Evolutionary conservation across 495 filamentous ascomycete species (phyloP).

Genomic region (Chaetomium tenue): DNA sequence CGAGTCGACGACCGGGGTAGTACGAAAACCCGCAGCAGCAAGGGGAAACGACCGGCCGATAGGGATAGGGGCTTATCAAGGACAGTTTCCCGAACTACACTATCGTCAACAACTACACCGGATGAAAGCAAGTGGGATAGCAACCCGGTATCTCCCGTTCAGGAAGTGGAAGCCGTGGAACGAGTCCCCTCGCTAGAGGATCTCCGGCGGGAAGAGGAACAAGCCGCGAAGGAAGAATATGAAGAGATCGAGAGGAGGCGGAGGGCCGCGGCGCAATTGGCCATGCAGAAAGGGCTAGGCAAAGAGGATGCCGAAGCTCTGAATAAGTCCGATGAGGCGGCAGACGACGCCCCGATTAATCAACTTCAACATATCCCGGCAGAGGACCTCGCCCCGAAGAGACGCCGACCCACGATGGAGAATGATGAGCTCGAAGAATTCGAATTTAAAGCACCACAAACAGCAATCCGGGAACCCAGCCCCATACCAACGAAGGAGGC

Average conservation of each 20-base stretch:
- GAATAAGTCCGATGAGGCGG: constrained; percentile 18
- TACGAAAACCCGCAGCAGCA: constrained; percentile 60
- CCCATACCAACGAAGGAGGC: background rate
- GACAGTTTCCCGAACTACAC: constrained; percentile 51
- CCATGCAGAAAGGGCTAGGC: constrained; percentile 64
- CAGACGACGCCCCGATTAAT: background rate
- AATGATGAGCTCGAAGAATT: constrained; percentile 7
- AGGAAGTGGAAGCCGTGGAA: constrained; percentile 28
- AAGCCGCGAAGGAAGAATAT: constrained; percentile 65
- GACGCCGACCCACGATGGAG: background rate
- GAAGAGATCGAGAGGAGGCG: constrained; percentile 66
- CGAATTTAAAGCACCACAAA: constrained; percentile 19
- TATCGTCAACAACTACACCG: constrained; percentile 50
- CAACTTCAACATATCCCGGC: background rate
- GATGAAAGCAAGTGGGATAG: constrained; percentile 36
- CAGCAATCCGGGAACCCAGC: background rate
- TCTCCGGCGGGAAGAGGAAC: constrained; percentile 74
- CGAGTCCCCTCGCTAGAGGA: constrained; percentile 62
- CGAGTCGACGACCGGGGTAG: constrained; percentile 72
- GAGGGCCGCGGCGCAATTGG: constrained; percentile 68
- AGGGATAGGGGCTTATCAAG: constrained; percentile 54
- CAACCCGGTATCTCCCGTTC: constrained; percentile 35
- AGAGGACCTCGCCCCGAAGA: background rate
- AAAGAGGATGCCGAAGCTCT: constrained; percentile 35
- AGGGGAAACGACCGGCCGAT: constrained; percentile 58